Percentiles rank a stretch among this genome's conserved stretches.
Conservation (phyloP, 495 filamentous ascomycete genomes). For the Lophium mytilinum region DNA sequence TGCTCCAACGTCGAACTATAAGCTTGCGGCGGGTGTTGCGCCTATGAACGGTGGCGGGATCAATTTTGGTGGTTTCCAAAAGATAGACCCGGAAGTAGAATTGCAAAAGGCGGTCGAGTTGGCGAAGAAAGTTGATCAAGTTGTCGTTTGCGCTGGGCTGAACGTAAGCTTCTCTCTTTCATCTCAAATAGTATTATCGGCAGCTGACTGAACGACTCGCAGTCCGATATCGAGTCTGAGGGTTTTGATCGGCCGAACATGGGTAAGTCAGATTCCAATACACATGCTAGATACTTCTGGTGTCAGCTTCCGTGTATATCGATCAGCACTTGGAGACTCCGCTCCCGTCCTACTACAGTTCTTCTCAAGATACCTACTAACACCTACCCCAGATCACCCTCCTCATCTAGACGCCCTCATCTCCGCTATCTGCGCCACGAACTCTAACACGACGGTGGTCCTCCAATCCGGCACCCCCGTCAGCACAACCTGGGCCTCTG, state of each 20-base stretch:
- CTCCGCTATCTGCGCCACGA: constrained; percentile 56
- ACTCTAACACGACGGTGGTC: constrained; percentile 65
- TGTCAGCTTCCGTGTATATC: too few species aligned
- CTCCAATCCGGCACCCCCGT: constrained; percentile 77
- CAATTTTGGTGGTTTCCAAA: constrained; percentile 62
- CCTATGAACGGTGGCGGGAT: constrained; percentile 39
- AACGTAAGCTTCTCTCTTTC: constrained; percentile 35
- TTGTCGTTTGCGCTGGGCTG: constrained; percentile 69
- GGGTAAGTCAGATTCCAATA: constrained; percentile 26
- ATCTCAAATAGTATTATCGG: background rate
- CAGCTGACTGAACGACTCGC: background rate
- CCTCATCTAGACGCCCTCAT: constrained; percentile 65
- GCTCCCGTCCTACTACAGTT: too few species aligned
- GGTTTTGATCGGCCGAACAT: constrained; percentile 71
- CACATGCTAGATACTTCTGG: too few species aligned
- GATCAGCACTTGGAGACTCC: too few species aligned
- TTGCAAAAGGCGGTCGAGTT: constrained; percentile 53
- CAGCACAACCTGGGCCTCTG: constrained; percentile 67
- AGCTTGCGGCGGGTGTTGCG: background rate
- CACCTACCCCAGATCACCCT: constrained; percentile 55
- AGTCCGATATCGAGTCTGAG: constrained; percentile 68
- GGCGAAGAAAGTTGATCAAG: constrained; percentile 58
- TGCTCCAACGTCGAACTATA: background rate
- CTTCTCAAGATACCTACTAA: constrained; percentile 36
- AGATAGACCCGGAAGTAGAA: constrained; percentile 55